Base-by-base conservation (phyloP, 371 early-diverging fungal genomes). In the Phascolomyces articulosus region DNA sequence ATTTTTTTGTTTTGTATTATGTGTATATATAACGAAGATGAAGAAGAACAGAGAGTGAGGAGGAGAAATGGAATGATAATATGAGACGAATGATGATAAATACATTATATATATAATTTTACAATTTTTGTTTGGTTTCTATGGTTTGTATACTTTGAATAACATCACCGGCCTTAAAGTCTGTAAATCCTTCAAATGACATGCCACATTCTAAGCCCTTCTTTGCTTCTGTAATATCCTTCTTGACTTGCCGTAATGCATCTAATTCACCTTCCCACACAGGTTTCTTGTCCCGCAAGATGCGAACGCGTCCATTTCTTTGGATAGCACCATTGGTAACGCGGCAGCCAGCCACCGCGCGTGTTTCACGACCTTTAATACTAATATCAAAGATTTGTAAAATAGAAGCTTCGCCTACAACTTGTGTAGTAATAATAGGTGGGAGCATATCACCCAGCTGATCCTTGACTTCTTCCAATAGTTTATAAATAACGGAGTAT, bases 131-230 rank as follows among this genome's bases (percentile, higher is more conserved):
- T 61, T 75, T 80, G 4, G 85, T 82, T 65, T 88, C 87, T 58
- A 84, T 77, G 44, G 79, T 81, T 67, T 81, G 78, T 41, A 86
- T 65, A 60, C 85, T 82, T 71, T 94, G 91, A 65, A 97, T 87
- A 16, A 89, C 65, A 81, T 96, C 98, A 2, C 95, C 96, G 18
- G 82, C 87, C 70, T 88, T 74, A 62, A 93, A 84, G 11, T 86
- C 89, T 3, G 76, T 75, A 68, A 93, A 95, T 4, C 89, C 91
- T 21, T 89, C 91, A 79, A 98, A 91, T 41, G 89, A 86, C 77
- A 96, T 91, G 34, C 96, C 97, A 68, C 96, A 96, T 77, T 98
- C 98, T 23, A 91, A 73, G 2, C 96, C 96, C 75, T 95, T 95
- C 60, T 87, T 84, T 26, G 90, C 94, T 77, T 96, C 95, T 28